These are phyloP conservation scores for Grosmannia clavigera DNA, from an alignment of 2,329 filamentous ascomycete genomes.

Conservation along the genomic window DNA sequence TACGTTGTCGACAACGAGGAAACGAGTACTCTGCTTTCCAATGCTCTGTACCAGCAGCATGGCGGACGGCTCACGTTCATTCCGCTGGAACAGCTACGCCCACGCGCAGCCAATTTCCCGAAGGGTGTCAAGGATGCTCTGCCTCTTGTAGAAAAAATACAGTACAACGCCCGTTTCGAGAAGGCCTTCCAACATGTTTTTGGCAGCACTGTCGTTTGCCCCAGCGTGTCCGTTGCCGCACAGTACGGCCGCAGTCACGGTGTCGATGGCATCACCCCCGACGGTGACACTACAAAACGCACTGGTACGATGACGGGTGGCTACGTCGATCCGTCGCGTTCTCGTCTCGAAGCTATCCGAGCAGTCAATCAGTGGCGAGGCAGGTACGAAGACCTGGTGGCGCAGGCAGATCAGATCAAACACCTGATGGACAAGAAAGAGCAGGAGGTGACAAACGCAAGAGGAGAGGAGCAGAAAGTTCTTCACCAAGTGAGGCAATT, in stretches of 20 bases:
- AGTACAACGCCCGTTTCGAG: constrained; percentile 65
- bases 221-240: constrained; percentile 72
- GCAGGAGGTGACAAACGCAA: constrained; percentile 79
- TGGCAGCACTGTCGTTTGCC: constrained; percentile 87
- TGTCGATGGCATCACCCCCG: constrained; percentile 84
- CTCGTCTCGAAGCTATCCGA: constrained; percentile 74
- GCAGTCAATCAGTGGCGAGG: constrained; percentile 62
- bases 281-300: constrained; percentile 91
- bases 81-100: constrained; percentile 71
- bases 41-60: constrained; percentile 64
- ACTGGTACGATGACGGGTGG: constrained; percentile 92
- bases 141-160: constrained; percentile 73
- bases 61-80: constrained; percentile 89
- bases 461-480: constrained; percentile 70
- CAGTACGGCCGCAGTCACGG: constrained; percentile 89
- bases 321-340: constrained; percentile 76
- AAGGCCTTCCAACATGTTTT: constrained; percentile 91
- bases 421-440: constrained; percentile 65
- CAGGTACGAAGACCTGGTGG: constrained; percentile 56
- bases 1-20: constrained; percentile 89
- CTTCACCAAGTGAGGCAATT: constrained; percentile 67
- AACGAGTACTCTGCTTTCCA: constrained; percentile 71
- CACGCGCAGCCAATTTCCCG: constrained; percentile 62
- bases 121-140: constrained; percentile 70
- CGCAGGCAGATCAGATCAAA: constrained; percentile 52